Evolutionary conservation across 1,284 basidiomycete genomes (phyloP).

Genomic region (Rhodotorula glutinis): DNA sequence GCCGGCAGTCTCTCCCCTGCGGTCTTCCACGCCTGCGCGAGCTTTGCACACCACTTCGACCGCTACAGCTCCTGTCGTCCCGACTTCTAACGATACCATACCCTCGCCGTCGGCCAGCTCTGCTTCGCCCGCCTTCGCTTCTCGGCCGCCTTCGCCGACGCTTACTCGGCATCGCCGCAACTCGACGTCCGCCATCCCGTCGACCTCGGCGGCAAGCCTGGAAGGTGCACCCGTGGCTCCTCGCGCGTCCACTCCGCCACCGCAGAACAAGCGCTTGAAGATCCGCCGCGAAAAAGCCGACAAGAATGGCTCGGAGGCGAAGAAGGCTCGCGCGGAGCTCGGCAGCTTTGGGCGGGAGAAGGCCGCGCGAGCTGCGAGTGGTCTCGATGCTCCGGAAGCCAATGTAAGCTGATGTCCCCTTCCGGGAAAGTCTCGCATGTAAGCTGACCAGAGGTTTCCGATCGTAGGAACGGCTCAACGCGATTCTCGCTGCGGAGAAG

Average conservation of each 20-base stretch:
- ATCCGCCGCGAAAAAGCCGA: not conserved
- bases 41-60: no score
- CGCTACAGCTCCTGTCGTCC: not conserved
- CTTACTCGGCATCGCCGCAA: slow-evolving; percentile 7
- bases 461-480: not conserved
- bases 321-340: not conserved
- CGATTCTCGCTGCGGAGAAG: slow-evolving; percentile 15
- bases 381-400: not conserved
- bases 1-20: not conserved
- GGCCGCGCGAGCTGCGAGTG: not conserved
- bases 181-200: slow-evolving; percentile 16
- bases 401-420: not conserved
- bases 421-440: accelerated
- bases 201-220: slow-evolving; percentile 12
- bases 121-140: not conserved
- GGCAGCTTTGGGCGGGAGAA: slow-evolving; percentile 1
- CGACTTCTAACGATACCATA: not conserved
- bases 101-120: not conserved
- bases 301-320: not conserved
- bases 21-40: not conserved
- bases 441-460: not conserved
- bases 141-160: not conserved
- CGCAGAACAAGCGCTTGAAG: not conserved
- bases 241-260: not conserved
- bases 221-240: not conserved